Percentiles rank a stretch among this genome's conserved stretches.
These are phyloP conservation scores for Neurospora sp. DNA, from an alignment of 495 filamentous ascomycete species.

Conservation along the genomic window DNA sequence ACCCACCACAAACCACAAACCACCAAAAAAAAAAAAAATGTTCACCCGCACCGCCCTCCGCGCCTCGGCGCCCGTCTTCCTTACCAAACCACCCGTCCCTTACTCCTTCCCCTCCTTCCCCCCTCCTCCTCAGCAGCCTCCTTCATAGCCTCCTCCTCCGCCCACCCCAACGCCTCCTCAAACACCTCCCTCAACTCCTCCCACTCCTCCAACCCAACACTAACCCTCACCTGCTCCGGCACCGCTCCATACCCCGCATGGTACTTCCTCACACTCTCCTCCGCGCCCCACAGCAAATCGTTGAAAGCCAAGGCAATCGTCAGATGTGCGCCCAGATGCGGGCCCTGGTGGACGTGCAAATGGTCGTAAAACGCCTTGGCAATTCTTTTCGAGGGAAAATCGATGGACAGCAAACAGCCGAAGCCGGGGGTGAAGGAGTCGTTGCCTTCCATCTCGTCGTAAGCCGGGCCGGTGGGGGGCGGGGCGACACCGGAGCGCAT, in stretches of 20 bases:
- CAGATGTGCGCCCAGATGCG: slow-evolving; percentile 38
- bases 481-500: slow-evolving; percentile 18
- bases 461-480: neutral
- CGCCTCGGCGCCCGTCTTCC: neutral
- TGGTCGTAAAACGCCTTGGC: slow-evolving; percentile 32
- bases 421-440: slow-evolving; percentile 25
- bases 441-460: neutral
- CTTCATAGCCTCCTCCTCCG: neutral
- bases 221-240: slow-evolving; percentile 26
- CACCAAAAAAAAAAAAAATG: neutral
- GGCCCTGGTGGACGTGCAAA: slow-evolving; percentile 31
- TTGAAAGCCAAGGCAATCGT: slow-evolving; percentile 35
- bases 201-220: slow-evolving; percentile 31
- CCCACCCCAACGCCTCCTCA: slow-evolving; percentile 17
- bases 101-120: too few species aligned
- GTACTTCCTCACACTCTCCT: slow-evolving; percentile 9
- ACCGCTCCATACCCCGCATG: slow-evolving; percentile 20
- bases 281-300: slow-evolving; percentile 22
- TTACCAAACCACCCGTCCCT: too few species aligned
- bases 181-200: slow-evolving; percentile 25
- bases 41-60: slow-evolving; percentile 4
- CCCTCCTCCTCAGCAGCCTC: neutral
- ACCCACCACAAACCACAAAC: neutral
- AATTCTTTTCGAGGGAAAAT: slow-evolving; percentile 24
- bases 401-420: slow-evolving; percentile 31